These are phyloP conservation scores for Pseudonectria buxi DNA, from an alignment of 2,329 filamentous ascomycete genomes.

Conservation along the genomic window DNA sequence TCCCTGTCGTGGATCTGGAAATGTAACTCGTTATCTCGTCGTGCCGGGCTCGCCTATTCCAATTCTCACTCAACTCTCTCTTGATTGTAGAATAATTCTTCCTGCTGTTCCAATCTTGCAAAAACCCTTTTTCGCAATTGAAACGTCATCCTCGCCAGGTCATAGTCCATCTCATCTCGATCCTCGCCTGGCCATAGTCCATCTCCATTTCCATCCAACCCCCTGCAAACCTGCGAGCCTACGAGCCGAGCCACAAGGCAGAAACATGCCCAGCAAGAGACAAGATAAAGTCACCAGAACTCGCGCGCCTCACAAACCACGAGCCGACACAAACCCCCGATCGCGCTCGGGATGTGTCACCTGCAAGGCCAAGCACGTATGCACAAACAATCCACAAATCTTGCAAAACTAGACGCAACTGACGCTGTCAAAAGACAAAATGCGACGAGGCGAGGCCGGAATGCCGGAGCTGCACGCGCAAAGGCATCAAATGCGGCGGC, in stretches of 20 bases:
- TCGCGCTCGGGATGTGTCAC: conserved; percentile 6
- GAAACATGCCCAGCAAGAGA: conserved; percentile 4
- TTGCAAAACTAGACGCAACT: conserved; percentile 1
- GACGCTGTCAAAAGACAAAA: conserved; percentile 18
- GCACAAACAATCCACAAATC: background rate
- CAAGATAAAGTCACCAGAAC: conserved; percentile 1
- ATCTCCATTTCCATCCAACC: too few species aligned
- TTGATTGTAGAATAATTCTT: too few species aligned
- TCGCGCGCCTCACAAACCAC: conserved; percentile 4
- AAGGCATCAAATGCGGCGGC: conserved; percentile 22
- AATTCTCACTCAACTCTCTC: too few species aligned
- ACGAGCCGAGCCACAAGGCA: background rate
- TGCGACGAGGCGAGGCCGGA: conserved; percentile 25
- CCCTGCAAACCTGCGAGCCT: background rate
- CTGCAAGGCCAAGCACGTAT: conserved; percentile 11
- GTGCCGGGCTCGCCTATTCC: too few species aligned
- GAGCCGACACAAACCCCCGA: conserved; percentile 2
- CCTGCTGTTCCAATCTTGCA: too few species aligned
- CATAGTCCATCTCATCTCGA: too few species aligned
- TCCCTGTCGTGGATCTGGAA: background rate
- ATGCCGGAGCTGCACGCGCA: conserved; percentile 20
- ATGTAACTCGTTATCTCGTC: too few species aligned
- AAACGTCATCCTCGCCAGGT: too few species aligned
- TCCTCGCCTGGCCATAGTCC: too few species aligned
- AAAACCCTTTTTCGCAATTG: too few species aligned